Evolutionary conservation across 306 rosid species (phyloP).

Genomic region (Cucurbita ficifolia): DNA sequence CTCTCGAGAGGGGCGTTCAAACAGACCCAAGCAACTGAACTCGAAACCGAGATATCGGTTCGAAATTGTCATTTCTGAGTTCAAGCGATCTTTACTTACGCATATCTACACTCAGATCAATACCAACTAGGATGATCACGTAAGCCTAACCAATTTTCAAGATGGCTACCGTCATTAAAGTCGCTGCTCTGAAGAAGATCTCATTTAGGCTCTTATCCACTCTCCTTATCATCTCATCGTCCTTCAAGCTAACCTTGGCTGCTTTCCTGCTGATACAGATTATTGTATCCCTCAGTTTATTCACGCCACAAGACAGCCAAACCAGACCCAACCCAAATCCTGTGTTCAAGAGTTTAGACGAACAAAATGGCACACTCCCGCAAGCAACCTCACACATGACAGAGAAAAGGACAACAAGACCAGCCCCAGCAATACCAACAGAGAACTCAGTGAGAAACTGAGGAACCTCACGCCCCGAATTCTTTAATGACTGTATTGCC

Average conservation of each 20-base stretch:
- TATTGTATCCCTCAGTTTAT: conserved; percentile 43
- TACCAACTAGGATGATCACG: background rate
- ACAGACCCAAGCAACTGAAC: background rate
- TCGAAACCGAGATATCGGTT: background rate
- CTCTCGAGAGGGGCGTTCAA: background rate
- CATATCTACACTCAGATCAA: background rate
- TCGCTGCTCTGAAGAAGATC: conserved; percentile 48
- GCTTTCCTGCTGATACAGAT: conserved; percentile 34
- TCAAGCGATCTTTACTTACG: background rate
- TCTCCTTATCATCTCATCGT: conserved; percentile 40
- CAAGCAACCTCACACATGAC: conserved; percentile 37
- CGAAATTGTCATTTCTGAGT: background rate
- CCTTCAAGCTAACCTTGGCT: conserved; percentile 37
- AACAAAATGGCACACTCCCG: conserved; percentile 41
- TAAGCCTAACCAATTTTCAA: conserved; percentile 53
- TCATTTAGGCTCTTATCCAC: conserved; percentile 41
- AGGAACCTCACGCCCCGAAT: conserved; percentile 62
- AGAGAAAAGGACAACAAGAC: conserved; percentile 58
- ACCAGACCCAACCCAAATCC: conserved; percentile 66
- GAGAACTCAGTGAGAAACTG: conserved; percentile 63
- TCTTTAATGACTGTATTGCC: conserved; percentile 41
- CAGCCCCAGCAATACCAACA: conserved; percentile 74
- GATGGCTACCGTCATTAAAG: conserved; percentile 45
- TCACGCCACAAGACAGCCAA: conserved; percentile 73
- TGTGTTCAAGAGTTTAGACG: conserved; percentile 32